Evolutionary conservation across 164 flowering plant species (phyloP).

Genomic region (Sedum album): DNA sequence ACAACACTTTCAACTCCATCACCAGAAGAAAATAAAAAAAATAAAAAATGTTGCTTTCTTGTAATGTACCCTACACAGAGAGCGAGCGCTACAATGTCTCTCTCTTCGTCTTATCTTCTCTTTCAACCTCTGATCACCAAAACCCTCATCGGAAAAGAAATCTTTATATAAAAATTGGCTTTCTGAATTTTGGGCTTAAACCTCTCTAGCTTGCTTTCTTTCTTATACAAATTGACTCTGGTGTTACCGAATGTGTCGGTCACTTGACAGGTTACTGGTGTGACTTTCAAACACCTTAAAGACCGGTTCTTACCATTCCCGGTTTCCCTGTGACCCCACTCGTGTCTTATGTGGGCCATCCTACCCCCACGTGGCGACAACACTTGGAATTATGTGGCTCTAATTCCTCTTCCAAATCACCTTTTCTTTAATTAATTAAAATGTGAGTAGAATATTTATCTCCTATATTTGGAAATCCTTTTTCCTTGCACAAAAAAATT

Average conservation of each 20-base stretch:
- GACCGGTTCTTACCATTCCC: slow-evolving; percentile 42
- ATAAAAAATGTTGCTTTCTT: slow-evolving; percentile 29
- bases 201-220: not conserved
- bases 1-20: not conserved
- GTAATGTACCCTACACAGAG: slow-evolving; percentile 34
- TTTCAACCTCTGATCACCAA: slow-evolving; percentile 4
- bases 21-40: not conserved
- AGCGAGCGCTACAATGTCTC: slow-evolving; percentile 1
- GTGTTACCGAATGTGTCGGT: slow-evolving; percentile 34
- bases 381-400: slow-evolving; percentile 18
- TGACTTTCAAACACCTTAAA: slow-evolving; percentile 27
- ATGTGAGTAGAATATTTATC: not conserved
- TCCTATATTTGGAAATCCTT: not conserved
- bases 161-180: too few relatives aligned
- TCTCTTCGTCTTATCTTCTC: slow-evolving; percentile 1
- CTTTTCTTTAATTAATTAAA: slow-evolving; percentile 10
- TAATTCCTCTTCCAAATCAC: not conserved
- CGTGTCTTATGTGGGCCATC: slow-evolving; percentile 4
- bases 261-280: not conserved
- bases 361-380: slow-evolving; percentile 27
- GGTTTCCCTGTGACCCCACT: slow-evolving; percentile 28
- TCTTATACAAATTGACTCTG: slow-evolving; percentile 9
- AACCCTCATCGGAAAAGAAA: slow-evolving; percentile 3
- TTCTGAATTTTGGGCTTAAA: not conserved
- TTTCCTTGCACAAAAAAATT: too few relatives aligned